Percentiles rank a stretch among this genome's conserved stretches.
These are phyloP conservation scores for Fusarium nygamai DNA, from an alignment of 2,329 filamentous ascomycete genomes.

Conservation along the genomic window DNA sequence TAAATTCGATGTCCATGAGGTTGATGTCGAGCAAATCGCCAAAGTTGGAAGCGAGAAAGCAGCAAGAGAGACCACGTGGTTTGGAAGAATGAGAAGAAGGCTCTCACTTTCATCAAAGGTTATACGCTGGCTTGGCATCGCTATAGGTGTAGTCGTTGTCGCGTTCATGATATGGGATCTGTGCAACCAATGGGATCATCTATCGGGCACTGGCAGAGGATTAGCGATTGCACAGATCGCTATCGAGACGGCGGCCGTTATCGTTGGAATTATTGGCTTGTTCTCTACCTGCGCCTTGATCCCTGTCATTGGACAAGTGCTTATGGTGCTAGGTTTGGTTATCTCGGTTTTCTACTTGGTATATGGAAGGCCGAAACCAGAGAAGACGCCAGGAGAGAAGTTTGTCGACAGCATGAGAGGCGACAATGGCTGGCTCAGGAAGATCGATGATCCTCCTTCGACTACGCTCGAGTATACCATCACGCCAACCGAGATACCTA, in stretches of 20 bases:
- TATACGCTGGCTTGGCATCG: not conserved
- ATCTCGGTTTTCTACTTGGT: not conserved
- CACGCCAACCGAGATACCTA: not conserved
- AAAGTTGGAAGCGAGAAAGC: not conserved
- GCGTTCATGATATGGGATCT: not conserved
- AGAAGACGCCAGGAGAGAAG: not conserved
- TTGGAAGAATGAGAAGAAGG: not conserved
- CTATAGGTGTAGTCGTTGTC: not conserved
- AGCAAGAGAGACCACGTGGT: not conserved
- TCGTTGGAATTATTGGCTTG: not conserved
- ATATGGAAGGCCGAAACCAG: not conserved
- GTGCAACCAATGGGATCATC: not conserved
- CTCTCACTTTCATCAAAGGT: not conserved
- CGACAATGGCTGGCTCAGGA: not conserved
- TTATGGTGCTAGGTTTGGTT: not conserved
- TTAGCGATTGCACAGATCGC: not conserved
- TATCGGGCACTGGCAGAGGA: not conserved
- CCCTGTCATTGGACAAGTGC: not conserved
- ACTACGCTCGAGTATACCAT: not conserved
- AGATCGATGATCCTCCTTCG: not conserved
- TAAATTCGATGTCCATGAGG: not conserved
- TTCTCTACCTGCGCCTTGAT: not conserved
- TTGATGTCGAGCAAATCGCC: rapidly evolving
- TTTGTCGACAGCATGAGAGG: not conserved
- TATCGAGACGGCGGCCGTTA: not conserved